Percentiles rank a stretch among this genome's conserved stretches.
Conservation (phyloP, 129 eudicot species). For the Helianthus annuus region HanXRQr2.0-SUNRISE NC_035434.2:174565637-174566136, state of each 20-base stretch:
- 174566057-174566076: not conserved
- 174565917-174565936: conserved; percentile 95
- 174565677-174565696: conserved; percentile 13
- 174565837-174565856: conserved; percentile 5
- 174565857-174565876: conserved; percentile 10
- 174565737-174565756: conserved; percentile 96
- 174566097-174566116: conserved; percentile 1
- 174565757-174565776: conserved; percentile 93
- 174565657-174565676: not conserved
- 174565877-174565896: not conserved
- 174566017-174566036: conserved; percentile 30
- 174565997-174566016: conserved; percentile 98
- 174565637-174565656: no score
- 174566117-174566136: not conserved
- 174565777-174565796: conserved; percentile 72
- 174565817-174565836: conserved; percentile 69
- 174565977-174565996: conserved; percentile 97
- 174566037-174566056: conserved; percentile 15
- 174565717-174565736: conserved; percentile 53
- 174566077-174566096: conserved; percentile 9
- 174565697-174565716: conserved; percentile 10
- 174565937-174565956: conserved; percentile 86
- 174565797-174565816: conserved; percentile 99
- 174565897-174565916: conserved; percentile 63
- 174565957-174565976: conserved; percentile 99